Base-by-base conservation (phyloP, 371 early-diverging fungal genomes). In the Saksenaea vasiformis region DNA sequence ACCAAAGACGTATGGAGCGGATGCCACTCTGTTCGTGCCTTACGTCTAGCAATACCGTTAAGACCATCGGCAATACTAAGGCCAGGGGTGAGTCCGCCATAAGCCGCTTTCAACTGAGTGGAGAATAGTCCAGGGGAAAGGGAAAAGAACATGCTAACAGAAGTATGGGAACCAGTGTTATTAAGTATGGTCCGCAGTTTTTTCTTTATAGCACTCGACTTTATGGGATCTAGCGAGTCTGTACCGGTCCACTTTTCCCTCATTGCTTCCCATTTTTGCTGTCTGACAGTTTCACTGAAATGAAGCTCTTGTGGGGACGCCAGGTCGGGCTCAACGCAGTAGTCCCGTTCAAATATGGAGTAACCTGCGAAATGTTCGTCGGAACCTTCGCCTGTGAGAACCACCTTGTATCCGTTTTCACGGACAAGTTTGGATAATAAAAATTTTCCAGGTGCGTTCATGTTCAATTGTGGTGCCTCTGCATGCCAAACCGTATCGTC, bases 281-380 rank as follows among this genome's bases (percentile, higher is more conserved):
- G 26, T n/a, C 70, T 58, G 3, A 34, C 19, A 0, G 58, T 60
- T 11, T 70, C 54, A 28, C 59, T 9, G 13, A 62, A 27, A 11
- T 60, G 60, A 62, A 70, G 66, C 0, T 60, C 67, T n/a, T 59
- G 43, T 43, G 70, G 70, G 28, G 58, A 36, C n/a, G 67, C 27
- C 26, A 47, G 19, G 39, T 70, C 70, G 19, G 70, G 26, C 37
- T 70, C 70, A 56, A 55, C 67, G 17, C 66, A 60, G 22, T 66
- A 66, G 28, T 84, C 80, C 54, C 38, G 54, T 38, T 74, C 74
- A 61, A 89, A 67, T 61, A 86, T 85, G 3, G 71, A 61, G 67
- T 89, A 87, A 0, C 89, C 89, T 7, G 83, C 86, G 69, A 87
- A 89, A 27, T 87, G 71, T 54, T 87, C 87, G 55, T 89, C 89